A percentile compares a stretch with the other conserved stretches of the same genome.
Conservation (phyloP, 208 protist genomes). For the Trypanosoma caninum region DNA sequence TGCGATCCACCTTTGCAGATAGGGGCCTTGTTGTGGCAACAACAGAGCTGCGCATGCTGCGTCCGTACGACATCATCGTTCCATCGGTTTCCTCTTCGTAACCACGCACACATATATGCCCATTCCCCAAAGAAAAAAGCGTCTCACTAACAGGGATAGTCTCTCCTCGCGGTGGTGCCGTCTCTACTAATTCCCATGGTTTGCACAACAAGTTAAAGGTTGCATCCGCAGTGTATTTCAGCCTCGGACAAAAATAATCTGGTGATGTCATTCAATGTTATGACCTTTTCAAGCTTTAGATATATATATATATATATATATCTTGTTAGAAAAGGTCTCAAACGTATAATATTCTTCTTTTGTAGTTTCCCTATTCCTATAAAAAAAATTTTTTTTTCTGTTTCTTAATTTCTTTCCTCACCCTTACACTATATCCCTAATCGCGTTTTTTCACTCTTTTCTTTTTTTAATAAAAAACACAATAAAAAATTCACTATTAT, state of each 20-base stretch:
- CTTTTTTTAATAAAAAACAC: no score
- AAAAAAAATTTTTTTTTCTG: constrained; percentile 1
- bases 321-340: no score
- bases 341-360: no score
- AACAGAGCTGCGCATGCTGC: neutral
- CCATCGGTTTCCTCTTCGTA: constrained; percentile 55
- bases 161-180: constrained; percentile 28
- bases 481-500: no score
- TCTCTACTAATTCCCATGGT: constrained; percentile 68
- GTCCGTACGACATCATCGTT: neutral
- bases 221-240: neutral
- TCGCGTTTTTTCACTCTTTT: no score
- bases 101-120: constrained; percentile 73
- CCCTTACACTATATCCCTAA: no score
- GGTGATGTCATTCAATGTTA: neutral
- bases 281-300: no score
- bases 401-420: constrained; percentile 1
- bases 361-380: no score
- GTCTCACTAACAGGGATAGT: constrained; percentile 66
- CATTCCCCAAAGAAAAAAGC: constrained; percentile 82
- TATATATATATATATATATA: constrained; percentile 16
- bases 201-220: constrained; percentile 1
- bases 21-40: neutral
- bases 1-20: neutral
- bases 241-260: neutral